Evolutionary conservation across 2,329 filamentous ascomycete genomes (phyloP), one percentile per base, ranked within the genome.

Genomic region (Pseudocercospora crystallina): DNA sequence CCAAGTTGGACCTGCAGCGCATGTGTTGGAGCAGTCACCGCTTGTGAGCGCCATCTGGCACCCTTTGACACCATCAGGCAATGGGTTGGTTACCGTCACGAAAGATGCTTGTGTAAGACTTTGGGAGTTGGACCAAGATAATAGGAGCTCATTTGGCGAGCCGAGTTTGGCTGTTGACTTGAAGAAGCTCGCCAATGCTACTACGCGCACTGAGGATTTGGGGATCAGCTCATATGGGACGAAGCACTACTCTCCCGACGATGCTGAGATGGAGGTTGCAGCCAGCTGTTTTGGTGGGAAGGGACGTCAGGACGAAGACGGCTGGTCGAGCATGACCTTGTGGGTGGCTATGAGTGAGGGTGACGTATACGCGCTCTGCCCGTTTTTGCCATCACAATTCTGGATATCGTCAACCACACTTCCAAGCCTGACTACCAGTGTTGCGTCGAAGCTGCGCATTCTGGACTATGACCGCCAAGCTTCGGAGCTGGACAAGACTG

Each of bases 341-440:
- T 99, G 92, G 89, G 76, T 97, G 44, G 90, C 91, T n/a, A 99
- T 96, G 87, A 83, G 84, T 33, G 87, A 90, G 53, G 94, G 94
- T 3, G 91, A 96, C 65, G 81, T 97, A 5, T 99, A 99, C 65
- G 91, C 92, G 1, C 76, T 99, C 8, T 96, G 91, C 66, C 94
- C 94, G 1, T 78, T 99, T 35, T 76, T 99, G 30, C 94, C 94
- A 0, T 84, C 84, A 44, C 89, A 86, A 62, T 97, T 92, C 90
- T 83, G 88, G 17, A 84, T 71, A 62, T 57, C 71, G n/a, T 80
- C 85, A 1, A 86, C 87, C 0, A 76, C 94, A 30, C 83, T 96
- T 11, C 87, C 90, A 2, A 90, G 90, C 0, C 77, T 96, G 15
- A 89, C 89, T 1, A 85, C 92, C 1, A 87, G 87, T 8, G 87